Evolutionary conservation across 1,284 basidiomycete genomes (phyloP), one percentile per base, ranked within the genome.

Genomic region (Ganoderma lucidum): DNA sequence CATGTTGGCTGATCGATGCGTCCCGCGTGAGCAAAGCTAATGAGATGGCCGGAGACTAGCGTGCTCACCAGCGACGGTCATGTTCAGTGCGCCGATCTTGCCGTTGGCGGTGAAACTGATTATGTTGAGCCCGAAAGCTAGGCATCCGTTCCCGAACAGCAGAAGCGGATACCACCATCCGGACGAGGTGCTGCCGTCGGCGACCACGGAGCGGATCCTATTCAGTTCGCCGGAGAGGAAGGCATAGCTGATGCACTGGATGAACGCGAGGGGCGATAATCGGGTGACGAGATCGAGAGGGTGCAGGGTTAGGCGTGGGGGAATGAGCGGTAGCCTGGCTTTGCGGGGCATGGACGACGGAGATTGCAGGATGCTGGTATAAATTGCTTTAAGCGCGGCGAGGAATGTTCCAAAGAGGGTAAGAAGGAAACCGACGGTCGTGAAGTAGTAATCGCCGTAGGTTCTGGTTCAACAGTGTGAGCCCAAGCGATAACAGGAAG

Each of bases 71-170:
- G 94, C 93, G 42, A 96, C 96, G 70, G 91, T 93, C 91, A 96
- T 96, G 62, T 91, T 92, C 70, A 96, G 78, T 15, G 95, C 90
- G 2, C 96, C 95, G 0, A 95, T 91, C 78, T 93, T 91, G 80
- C 93, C 93, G 82, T 97, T 98, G 32, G 96, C 94, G 58, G 93
- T 94, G 77, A 97, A 96, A 79, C 93, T 95, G 67, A 97, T 94
- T 6, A 97, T 90, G 77, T 98, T 98, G 58, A 98, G 84, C 6
- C 90, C 93, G 78, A 97, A 98, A 2, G 96, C 96, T 75, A 98
- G 90, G 23, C 86, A 79, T 0, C 95, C 96, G 75, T 98, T 98
- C 60, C 93, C 77, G 4, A 90, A 74, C 44, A 98, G 81, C 3
- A 90, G 88, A 0, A 87, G 68, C 0, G 88, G 82, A 69, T 88